These are phyloP conservation scores for Cornus kousa DNA, from an alignment of 148 eudicot genomes.

Conservation along the genomic window DNA sequence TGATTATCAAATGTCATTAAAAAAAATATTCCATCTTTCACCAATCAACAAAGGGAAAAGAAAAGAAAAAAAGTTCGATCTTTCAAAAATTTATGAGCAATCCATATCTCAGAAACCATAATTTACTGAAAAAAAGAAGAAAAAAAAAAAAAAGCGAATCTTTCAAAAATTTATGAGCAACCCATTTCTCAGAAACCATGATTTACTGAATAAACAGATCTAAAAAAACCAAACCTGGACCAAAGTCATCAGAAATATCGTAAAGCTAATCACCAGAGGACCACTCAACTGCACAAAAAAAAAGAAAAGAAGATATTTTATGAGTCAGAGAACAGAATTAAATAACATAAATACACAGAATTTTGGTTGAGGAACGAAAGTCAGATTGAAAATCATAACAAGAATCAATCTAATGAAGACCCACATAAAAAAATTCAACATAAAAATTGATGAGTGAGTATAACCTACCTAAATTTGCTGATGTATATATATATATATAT, in stretches of 20 bases:
- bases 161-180: slow-evolving; percentile 7
- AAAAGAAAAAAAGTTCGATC: too few species aligned
- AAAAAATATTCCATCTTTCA: not conserved
- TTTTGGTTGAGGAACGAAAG: not conserved
- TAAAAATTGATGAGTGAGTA: not conserved
- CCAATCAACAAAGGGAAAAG: too few species aligned
- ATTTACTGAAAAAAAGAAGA: not conserved
- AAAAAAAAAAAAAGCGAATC: not conserved
- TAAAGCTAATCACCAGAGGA: not conserved
- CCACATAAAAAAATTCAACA: not conserved
- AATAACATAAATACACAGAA: not conserved
- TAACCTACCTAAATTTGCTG: slow-evolving; percentile 4
- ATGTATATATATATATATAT: too few species aligned
- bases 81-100: slow-evolving; percentile 9
- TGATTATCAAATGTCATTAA: not conserved
- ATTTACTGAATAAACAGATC: not conserved
- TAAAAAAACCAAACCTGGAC: not conserved
- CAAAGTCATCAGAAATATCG: not conserved
- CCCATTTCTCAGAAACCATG: not conserved
- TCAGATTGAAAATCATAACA: not conserved
- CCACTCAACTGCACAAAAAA: not conserved
- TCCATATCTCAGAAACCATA: slow-evolving; percentile 7
- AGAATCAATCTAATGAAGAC: not conserved
- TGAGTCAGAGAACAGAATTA: not conserved
- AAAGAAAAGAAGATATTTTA: not conserved